phyloP scores from a whole-genome alignment of 1,139 yeast genomes.

The Debaryomyces nepalensis region DNA sequence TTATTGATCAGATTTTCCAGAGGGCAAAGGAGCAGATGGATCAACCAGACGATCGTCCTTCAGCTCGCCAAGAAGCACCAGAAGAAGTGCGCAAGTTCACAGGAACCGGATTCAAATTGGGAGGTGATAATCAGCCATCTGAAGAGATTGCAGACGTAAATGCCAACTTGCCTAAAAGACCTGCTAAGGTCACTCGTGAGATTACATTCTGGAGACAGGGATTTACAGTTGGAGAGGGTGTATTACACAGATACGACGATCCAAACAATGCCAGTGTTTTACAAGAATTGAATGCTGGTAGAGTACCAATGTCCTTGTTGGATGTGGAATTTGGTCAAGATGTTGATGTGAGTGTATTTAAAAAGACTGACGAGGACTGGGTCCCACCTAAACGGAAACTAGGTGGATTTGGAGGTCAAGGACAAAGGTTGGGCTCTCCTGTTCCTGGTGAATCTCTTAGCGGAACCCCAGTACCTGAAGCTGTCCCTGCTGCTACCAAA shows the following conservation, averaged over 20 bases:
- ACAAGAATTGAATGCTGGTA: constrained; percentile 81
- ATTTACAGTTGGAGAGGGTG: constrained; percentile 91
- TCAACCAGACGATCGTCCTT: constrained; percentile 50
- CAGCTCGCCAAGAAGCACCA: constrained; percentile 30
- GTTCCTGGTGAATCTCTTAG: constrained; percentile 66
- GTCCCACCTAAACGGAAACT: constrained; percentile 66
- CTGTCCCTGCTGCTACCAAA: constrained; percentile 21
- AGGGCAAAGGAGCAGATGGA: constrained; percentile 49
- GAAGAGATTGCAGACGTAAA: constrained; percentile 37
- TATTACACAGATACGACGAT: constrained; percentile 84
- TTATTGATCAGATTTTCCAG: constrained; percentile 51
- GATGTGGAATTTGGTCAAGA: constrained; percentile 90
- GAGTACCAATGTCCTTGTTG: constrained; percentile 87
- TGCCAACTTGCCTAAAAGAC: constrained; percentile 34
- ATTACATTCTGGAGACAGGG: constrained; percentile 97
- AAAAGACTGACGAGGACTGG: constrained; percentile 82
- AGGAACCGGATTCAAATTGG: constrained; percentile 85
- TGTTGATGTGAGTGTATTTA: constrained; percentile 90
- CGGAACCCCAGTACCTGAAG: constrained; percentile 24
- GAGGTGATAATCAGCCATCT: constrained; percentile 60
- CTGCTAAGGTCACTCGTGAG: constrained; percentile 65
- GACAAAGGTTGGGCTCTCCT: constrained; percentile 91
- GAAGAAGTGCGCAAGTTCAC: constrained; percentile 38
- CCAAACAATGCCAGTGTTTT: constrained; percentile 80
- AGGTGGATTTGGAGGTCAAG: constrained; percentile 80